Evolutionary conservation across 2,329 filamentous ascomycete species (phyloP), one percentile per base, ranked within the genome.

Genomic region (Fusarium drepaniforme): DNA sequence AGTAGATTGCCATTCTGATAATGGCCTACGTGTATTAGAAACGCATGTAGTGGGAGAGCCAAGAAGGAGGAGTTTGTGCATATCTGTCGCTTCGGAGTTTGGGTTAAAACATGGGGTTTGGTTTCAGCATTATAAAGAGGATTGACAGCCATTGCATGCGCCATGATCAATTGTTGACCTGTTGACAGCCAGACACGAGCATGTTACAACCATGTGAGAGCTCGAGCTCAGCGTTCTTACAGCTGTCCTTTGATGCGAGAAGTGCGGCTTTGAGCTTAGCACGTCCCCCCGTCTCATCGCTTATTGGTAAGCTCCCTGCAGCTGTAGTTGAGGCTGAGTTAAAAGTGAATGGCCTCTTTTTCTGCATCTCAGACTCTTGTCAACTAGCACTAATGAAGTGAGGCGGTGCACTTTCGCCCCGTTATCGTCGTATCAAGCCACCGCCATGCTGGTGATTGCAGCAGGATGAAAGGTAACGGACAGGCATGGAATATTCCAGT

Each of bases 401-500:
- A 71, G 62, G 64, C 68, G 30, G 66, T 44, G 56, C 66, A 58
- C 37, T 38, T 62, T 57, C 61, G 51, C 68, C 68, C 64, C 44
- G 58, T 35, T 21, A 57, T 6, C 37, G 42, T 56, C 18, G 60
- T 53, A 56, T 73, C 16, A 28, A 35, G 44, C 57, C 23, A 68
- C 53, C 68, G 25, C 61, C 33, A 60, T 25, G 35, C 67, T 18
- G 49, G 28, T 33, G 21, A 21, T 56, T 56, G 62, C 33, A 33
- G 49, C 42, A 64, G 65, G 49, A 62, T 30, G 30, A 49, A n/a
- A 62, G 42, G 30, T 35, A 53, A 60, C 56, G 37, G 38, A 40
- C 21, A 58, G 56, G 62, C 25, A 69, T 69, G 57, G 74, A 76
- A 76, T 64, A 75, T 76, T 76, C 74, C 71, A 76, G 74, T 76